These are phyloP conservation scores for Linderniella brevidens DNA, from an alignment of 257 asterid genomes.

Conservation along the genomic window DNA sequence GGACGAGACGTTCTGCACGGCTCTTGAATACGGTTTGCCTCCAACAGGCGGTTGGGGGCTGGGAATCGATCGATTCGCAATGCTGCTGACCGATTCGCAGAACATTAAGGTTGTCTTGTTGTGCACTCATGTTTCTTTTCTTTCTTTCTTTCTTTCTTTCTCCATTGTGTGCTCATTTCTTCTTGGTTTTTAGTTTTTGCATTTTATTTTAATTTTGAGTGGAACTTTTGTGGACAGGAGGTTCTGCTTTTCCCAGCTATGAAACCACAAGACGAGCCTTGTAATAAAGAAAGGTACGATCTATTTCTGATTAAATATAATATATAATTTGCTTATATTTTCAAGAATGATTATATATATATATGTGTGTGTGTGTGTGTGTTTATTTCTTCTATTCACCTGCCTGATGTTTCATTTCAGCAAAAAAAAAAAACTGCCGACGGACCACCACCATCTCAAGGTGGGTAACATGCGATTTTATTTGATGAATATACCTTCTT, in stretches of 20 bases:
- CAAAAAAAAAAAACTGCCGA: too few species aligned
- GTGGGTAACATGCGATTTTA: too few species aligned
- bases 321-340: not conserved
- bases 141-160: not conserved
- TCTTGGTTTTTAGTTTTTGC: not conserved
- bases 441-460: too few species aligned
- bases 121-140: not conserved
- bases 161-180: not conserved
- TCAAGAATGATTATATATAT: too few species aligned
- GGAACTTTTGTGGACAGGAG: constrained; percentile 29
- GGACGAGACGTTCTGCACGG: constrained; percentile 73
- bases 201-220: not conserved
- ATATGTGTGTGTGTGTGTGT: too few species aligned
- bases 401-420: too few species aligned
- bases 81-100: constrained; percentile 87
- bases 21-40: constrained; percentile 90
- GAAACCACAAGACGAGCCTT: constrained; percentile 77
- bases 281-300: constrained; percentile 38
- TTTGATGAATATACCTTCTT: too few species aligned
- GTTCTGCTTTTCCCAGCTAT: constrained; percentile 82
- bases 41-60: constrained; percentile 98
- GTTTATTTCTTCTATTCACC: too few species aligned
- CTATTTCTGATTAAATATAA: not conserved
- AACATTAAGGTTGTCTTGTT: constrained; percentile 53
- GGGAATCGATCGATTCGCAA: constrained; percentile 77